Conservation (phyloP, 2,329 filamentous ascomycete genomes). For the Boeremia lycopersici region DNA sequence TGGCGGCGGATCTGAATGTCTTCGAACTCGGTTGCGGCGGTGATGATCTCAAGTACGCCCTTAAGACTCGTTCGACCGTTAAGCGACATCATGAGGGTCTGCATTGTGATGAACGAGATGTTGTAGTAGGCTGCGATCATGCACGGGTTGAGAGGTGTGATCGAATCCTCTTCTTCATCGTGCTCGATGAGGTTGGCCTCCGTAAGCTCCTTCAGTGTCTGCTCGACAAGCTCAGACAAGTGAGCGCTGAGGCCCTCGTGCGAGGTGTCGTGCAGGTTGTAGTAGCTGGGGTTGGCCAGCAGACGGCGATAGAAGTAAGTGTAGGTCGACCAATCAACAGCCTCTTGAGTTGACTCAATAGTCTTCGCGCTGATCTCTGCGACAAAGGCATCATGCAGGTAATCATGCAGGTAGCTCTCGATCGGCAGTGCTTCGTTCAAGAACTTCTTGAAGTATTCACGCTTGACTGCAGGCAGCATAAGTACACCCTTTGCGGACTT, state of each 20-base stretch:
- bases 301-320: slow-evolving; percentile 97
- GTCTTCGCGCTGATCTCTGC: slow-evolving; percentile 96
- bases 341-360: slow-evolving; percentile 93
- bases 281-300: slow-evolving; percentile 95
- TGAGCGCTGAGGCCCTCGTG: slow-evolving; percentile 94
- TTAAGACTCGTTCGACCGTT: slow-evolving; percentile 91
- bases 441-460: slow-evolving; percentile 99
- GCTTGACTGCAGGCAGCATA: slow-evolving; percentile 93
- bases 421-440: slow-evolving; percentile 93
- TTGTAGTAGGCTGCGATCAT: slow-evolving; percentile 99
- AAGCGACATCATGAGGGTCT: slow-evolving; percentile 93
- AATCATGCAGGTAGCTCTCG: slow-evolving; percentile 90
- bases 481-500: slow-evolving; percentile 87
- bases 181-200: slow-evolving; percentile 96
- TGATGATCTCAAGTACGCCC: slow-evolving; percentile 94
- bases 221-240: slow-evolving; percentile 92
- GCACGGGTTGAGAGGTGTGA: slow-evolving; percentile 89
- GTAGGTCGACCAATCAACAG: slow-evolving; percentile 97
- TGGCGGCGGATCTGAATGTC: slow-evolving; percentile 91
- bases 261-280: slow-evolving; percentile 84
- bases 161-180: slow-evolving; percentile 84
- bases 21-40: slow-evolving; percentile 96
- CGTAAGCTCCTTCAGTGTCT: slow-evolving; percentile 84
- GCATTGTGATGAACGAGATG: slow-evolving; percentile 99
- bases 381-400: slow-evolving; percentile 93